A percentile compares a stretch with the other conserved stretches of the same genome.
phyloP scores from a whole-genome alignment of 768 basidiomycete genomes.

The Crepidotus variabilis region DNA sequence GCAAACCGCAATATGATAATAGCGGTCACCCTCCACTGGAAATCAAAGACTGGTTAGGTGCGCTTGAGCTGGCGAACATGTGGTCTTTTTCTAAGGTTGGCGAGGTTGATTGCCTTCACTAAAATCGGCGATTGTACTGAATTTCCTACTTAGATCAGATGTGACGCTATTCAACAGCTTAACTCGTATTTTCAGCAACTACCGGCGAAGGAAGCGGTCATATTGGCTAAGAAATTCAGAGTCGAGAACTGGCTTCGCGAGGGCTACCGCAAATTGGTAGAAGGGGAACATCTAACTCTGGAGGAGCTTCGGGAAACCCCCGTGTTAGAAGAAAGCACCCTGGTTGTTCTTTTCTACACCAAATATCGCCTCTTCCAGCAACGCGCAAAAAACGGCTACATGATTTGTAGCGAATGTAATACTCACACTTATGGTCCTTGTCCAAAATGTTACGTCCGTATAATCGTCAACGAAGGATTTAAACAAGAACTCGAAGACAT shows the following conservation, averaged over 20 bases:
- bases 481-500: background rate
- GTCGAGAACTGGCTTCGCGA: background rate
- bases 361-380: background rate
- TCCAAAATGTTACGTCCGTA: no score
- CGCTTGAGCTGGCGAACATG: background rate
- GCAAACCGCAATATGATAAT: background rate
- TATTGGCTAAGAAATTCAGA: slow-evolving; percentile 1
- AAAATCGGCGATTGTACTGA: background rate
- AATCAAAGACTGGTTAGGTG: background rate
- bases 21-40: background rate
- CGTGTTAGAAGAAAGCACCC: slow-evolving; percentile 1
- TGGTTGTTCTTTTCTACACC: background rate
- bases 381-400: background rate
- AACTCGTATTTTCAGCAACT: background rate
- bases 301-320: background rate
- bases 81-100: background rate
- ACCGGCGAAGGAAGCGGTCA: background rate
- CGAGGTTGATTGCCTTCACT: background rate
- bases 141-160: background rate
- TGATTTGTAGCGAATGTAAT: background rate
- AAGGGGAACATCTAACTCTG: background rate
- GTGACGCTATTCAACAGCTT: background rate
- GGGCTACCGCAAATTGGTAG: background rate
- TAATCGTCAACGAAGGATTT: background rate
- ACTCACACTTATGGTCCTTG: background rate